Percentiles rank a stretch among this genome's conserved stretches.
Conservation (phyloP, 2,329 filamentous ascomycete species). For the Drechslerella dactyloides region DNA sequence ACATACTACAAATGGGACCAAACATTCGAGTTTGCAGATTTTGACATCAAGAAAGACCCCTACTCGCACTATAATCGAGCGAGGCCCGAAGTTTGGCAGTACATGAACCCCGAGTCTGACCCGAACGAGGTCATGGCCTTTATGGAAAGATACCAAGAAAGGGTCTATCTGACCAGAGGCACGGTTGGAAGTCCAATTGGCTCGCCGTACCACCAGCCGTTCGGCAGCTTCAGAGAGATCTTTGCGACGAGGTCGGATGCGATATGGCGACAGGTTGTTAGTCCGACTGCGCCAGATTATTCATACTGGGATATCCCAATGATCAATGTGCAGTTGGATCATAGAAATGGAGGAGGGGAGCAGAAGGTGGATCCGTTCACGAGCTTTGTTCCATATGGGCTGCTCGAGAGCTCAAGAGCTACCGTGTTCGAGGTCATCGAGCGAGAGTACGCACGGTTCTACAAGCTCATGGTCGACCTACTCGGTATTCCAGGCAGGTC, state of each 20-base stretch:
- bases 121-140: not conserved
- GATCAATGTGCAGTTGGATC: constrained; percentile 48
- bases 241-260: constrained; percentile 34
- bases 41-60: constrained; percentile 43
- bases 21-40: constrained; percentile 43
- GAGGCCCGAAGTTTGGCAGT: constrained; percentile 19
- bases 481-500: constrained; percentile 36
- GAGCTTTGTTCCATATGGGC: constrained; percentile 36
- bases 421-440: constrained; percentile 41
- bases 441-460: constrained; percentile 39
- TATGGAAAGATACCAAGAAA: constrained; percentile 19
- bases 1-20: constrained; percentile 36
- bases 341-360: constrained; percentile 21
- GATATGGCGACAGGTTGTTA: constrained; percentile 38
- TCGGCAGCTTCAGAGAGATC: constrained; percentile 48
- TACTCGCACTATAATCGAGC: constrained; percentile 42
- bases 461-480: constrained; percentile 30
- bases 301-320: constrained; percentile 47
- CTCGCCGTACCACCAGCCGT: constrained; percentile 38
- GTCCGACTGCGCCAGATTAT: constrained; percentile 11
- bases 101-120: constrained; percentile 2
- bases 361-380: constrained; percentile 19
- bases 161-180: constrained; percentile 13
- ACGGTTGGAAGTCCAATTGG: constrained; percentile 32
- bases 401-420: constrained; percentile 25